Conservation (phyloP, 108 stramenopile genomes). For the Cyclotella atomus region DNA sequence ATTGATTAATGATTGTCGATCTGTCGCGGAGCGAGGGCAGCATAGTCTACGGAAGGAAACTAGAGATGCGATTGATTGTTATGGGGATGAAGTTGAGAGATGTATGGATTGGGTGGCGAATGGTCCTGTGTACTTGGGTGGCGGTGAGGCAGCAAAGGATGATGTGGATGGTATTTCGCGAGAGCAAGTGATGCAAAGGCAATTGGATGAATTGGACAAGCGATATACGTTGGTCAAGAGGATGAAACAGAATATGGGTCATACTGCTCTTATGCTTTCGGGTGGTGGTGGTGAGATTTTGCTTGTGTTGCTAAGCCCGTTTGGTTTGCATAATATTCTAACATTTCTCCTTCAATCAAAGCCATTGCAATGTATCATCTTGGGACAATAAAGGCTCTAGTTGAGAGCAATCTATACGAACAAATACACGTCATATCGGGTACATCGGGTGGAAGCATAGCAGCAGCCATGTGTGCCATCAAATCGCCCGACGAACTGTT, state of each 20-base stretch:
- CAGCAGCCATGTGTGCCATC: slow-evolving; percentile 92
- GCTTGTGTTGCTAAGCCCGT: neutral
- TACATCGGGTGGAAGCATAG: slow-evolving; percentile 89
- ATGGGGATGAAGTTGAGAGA: slow-evolving; percentile 75
- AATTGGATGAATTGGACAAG: slow-evolving; percentile 60
- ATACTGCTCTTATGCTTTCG: slow-evolving; percentile 88
- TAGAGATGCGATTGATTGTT: slow-evolving; percentile 64
- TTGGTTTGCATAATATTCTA: neutral
- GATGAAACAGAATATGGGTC: slow-evolving; percentile 90
- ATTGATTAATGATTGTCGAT: slow-evolving; percentile 70
- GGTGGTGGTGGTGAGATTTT: slow-evolving; percentile 71
- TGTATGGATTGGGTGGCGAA: slow-evolving; percentile 73
- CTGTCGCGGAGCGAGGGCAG: slow-evolving; percentile 74
- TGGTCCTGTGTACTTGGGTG: slow-evolving; percentile 32
- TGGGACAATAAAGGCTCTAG: slow-evolving; percentile 86
- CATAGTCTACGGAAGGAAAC: slow-evolving; percentile 65
- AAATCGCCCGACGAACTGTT: slow-evolving; percentile 79
- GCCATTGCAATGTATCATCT: slow-evolving; percentile 95
- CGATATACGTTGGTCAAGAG: slow-evolving; percentile 74
- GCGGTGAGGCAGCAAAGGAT: neutral
- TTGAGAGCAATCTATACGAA: slow-evolving; percentile 78
- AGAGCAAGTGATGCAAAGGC: slow-evolving; percentile 28
- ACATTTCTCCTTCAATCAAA: neutral
- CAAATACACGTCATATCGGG: slow-evolving; percentile 88
- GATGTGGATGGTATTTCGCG: neutral